Conservation (phyloP, 805 yeast genomes). For the Lachancea dasiensis region DNA sequence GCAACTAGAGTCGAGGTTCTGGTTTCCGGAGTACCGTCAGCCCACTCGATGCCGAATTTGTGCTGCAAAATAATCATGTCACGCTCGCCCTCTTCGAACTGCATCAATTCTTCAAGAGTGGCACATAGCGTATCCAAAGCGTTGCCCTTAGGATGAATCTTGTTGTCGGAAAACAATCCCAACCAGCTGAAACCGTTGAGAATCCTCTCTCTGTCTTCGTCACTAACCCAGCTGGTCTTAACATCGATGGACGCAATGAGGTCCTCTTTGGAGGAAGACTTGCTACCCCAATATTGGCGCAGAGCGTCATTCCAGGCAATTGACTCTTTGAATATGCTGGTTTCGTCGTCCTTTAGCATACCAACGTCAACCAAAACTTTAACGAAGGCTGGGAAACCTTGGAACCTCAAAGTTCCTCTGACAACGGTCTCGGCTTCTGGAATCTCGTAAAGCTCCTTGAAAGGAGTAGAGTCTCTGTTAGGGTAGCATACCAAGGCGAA, state of each 20-base stretch:
- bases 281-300: constrained; percentile 66
- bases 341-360: constrained; percentile 73
- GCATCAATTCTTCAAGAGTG: constrained; percentile 91
- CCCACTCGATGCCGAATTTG: constrained; percentile 96
- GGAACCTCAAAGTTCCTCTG: constrained; percentile 96
- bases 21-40: constrained; percentile 82
- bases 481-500: constrained; percentile 93
- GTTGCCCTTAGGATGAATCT: constrained; percentile 83
- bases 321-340: constrained; percentile 49
- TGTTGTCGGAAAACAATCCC: constrained; percentile 75
- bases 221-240: constrained; percentile 74
- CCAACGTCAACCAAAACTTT: constrained; percentile 93
- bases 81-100: constrained; percentile 91
- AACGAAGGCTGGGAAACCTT: constrained; percentile 97
- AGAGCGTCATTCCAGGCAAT: constrained; percentile 87
- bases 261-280: constrained; percentile 64
- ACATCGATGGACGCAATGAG: constrained; percentile 68
- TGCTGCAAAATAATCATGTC: constrained; percentile 94
- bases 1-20: constrained; percentile 95
- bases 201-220: constrained; percentile 79
- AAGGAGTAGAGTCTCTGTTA: constrained; percentile 94
- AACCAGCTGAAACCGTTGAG: constrained; percentile 89
- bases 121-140: constrained; percentile 97
- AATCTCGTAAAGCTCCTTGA: constrained; percentile 83
- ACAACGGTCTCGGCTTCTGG: constrained; percentile 97